A percentile compares a stretch with the other conserved stretches of the same genome.
These are phyloP conservation scores for Pichia cabralensis DNA, from an alignment of 805 yeast genomes.

Conservation along the genomic window DNA sequence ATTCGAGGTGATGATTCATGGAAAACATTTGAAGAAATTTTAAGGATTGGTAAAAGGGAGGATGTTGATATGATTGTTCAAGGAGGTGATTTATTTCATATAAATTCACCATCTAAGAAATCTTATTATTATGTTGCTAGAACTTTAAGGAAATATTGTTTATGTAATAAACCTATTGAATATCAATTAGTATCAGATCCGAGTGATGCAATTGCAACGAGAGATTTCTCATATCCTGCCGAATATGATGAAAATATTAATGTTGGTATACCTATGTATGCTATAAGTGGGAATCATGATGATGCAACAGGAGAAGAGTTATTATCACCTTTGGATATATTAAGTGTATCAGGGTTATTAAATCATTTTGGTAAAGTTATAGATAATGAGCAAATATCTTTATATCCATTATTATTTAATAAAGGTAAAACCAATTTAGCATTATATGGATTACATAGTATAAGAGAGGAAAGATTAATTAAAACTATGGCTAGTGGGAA, in stretches of 20 bases:
- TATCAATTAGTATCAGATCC: slow-evolving; percentile 79
- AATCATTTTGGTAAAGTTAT: slow-evolving; percentile 84
- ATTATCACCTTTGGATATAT: slow-evolving; percentile 76
- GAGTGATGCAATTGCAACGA: slow-evolving; percentile 43
- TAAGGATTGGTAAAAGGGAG: slow-evolving; percentile 53
- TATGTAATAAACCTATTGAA: slow-evolving; percentile 84
- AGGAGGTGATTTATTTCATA: slow-evolving; percentile 88
- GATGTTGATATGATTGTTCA: slow-evolving; percentile 87
- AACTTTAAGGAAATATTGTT: slow-evolving; percentile 57
- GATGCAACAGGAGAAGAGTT: slow-evolving; percentile 86
- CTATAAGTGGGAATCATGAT: slow-evolving; percentile 93
- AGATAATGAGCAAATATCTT: slow-evolving; percentile 62
- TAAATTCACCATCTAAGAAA: slow-evolving; percentile 81
- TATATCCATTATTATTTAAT: slow-evolving; percentile 69
- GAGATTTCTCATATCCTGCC: slow-evolving; percentile 60
- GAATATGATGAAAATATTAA: slow-evolving; percentile 88
- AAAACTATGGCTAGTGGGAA: slow-evolving; percentile 73
- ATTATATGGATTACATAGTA: slow-evolving; percentile 78
- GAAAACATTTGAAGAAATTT: slow-evolving; percentile 77
- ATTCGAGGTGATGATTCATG: slow-evolving; percentile 86
- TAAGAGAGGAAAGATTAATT: slow-evolving; percentile 80
- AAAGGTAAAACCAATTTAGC: slow-evolving; percentile 81
- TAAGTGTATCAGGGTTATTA: slow-evolving; percentile 70
- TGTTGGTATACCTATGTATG: slow-evolving; percentile 82
- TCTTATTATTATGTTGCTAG: slow-evolving; percentile 76